phyloP scores from a whole-genome alignment of 108 stramenopile genomes.

The Nitzschia putrida region DNA sequence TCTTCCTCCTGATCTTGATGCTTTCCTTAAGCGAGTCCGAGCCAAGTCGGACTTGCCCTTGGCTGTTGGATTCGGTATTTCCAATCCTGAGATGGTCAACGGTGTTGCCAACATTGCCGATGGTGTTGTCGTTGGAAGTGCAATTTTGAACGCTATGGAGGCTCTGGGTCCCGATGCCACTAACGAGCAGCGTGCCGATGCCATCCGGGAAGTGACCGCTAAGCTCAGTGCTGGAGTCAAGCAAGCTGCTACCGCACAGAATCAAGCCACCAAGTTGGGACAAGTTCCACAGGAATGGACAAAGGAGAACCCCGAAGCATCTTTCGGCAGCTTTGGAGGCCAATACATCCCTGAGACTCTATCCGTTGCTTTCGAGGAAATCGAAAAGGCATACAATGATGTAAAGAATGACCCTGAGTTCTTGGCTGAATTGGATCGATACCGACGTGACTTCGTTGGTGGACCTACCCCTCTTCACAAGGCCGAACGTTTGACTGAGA shows the following conservation, averaged over 20 bases:
- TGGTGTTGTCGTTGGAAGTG: conserved; percentile 96
- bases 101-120: conserved; percentile 91
- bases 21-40: conserved; percentile 89
- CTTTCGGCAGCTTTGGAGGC: conserved; percentile 96
- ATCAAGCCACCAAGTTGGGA: conserved; percentile 80
- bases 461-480: conserved; percentile 94
- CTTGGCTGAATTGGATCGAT: conserved; percentile 88
- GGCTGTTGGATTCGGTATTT: conserved; percentile 97
- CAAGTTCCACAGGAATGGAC: conserved; percentile 59
- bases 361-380: conserved; percentile 93
- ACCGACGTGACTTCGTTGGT: conserved; percentile 90
- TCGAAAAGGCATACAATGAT: conserved; percentile 85
- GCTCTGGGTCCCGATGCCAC: conserved; percentile 65
- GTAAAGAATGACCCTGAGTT: conserved; percentile 90
- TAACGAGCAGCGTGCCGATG: conserved; percentile 74
- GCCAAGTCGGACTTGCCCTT: conserved; percentile 87
- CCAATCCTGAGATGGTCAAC: conserved; percentile 85
- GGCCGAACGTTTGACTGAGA: conserved; percentile 87
- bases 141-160: conserved; percentile 93
- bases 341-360: conserved; percentile 98
- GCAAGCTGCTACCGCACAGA: conserved; percentile 57
- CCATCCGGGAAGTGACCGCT: conserved; percentile 70
- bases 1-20: conserved; percentile 86
- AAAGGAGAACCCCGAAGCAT: conserved; percentile 41
- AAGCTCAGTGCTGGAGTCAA: conserved; percentile 66